These are phyloP conservation scores for Clonostachys solani DNA, from an alignment of 2,329 filamentous ascomycete species.

Conservation along the genomic window DNA sequence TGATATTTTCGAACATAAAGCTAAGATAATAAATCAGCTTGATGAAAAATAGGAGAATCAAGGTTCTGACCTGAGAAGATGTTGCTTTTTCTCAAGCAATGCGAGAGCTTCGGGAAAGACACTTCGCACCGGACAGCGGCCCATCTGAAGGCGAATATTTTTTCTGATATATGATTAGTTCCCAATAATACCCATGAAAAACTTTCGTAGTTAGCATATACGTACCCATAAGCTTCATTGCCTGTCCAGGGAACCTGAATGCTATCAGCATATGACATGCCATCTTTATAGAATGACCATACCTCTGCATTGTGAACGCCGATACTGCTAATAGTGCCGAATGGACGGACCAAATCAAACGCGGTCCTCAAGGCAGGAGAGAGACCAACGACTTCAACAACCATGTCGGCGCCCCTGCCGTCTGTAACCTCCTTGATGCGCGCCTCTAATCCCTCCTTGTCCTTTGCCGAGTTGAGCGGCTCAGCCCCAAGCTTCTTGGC, in stretches of 20 bases:
- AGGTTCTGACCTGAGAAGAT: slow-evolving; percentile 57
- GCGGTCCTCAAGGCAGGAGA: slow-evolving; percentile 65
- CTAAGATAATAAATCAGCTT: slow-evolving; percentile 28
- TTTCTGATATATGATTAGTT: slow-evolving; percentile 31
- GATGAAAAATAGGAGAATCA: too few species aligned
- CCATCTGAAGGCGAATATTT: slow-evolving; percentile 72
- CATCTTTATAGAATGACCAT: too few species aligned
- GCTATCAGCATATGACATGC: neutral
- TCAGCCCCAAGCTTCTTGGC: slow-evolving; percentile 75
- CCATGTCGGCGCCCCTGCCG: slow-evolving; percentile 79
- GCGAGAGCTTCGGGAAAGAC: slow-evolving; percentile 51
- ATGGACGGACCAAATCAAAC: slow-evolving; percentile 68
- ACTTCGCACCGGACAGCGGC: slow-evolving; percentile 64
- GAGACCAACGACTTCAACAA: slow-evolving; percentile 74
- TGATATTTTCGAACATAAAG: slow-evolving; percentile 74
- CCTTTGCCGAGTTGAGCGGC: slow-evolving; percentile 71
- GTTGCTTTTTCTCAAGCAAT: slow-evolving; percentile 61
- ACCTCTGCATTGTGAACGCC: slow-evolving; percentile 71
- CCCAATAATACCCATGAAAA: too few species aligned
- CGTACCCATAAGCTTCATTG: slow-evolving; percentile 23
- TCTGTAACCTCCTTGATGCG: slow-evolving; percentile 72
- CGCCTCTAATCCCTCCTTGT: slow-evolving; percentile 52
- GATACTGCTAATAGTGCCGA: slow-evolving; percentile 70
- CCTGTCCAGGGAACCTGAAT: slow-evolving; percentile 58
- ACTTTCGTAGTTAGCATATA: too few species aligned